Evolutionary conservation across 345 rosid genomes (phyloP).

Genomic region (Salix dunnii): DNA sequence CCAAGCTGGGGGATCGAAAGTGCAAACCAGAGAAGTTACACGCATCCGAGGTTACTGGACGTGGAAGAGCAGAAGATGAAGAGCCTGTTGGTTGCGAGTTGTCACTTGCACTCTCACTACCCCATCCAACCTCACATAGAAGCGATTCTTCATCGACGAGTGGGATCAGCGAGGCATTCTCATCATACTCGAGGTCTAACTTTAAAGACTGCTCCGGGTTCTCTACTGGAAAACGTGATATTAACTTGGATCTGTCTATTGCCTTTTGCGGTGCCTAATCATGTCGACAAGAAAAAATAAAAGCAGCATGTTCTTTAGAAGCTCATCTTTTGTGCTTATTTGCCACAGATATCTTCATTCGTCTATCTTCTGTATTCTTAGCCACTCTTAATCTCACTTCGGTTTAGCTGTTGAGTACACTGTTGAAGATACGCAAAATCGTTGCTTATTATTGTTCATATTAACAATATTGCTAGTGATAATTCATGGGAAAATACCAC

Average conservation of each 20-base stretch:
- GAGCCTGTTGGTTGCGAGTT: constrained; percentile 34
- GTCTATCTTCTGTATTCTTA: background rate
- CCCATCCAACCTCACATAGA: constrained; percentile 38
- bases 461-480: background rate
- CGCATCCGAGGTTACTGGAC: background rate
- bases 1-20: constrained; percentile 22
- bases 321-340: background rate
- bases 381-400: background rate
- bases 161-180: constrained; percentile 68
- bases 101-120: constrained; percentile 53
- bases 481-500: background rate
- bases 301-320: background rate
- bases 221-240: constrained; percentile 27
- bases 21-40: background rate
- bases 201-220: constrained; percentile 40
- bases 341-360: background rate
- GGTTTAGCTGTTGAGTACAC: background rate
- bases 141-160: constrained; percentile 52
- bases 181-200: constrained; percentile 38
- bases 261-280: constrained; percentile 58
- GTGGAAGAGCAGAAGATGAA: constrained; percentile 8
- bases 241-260: constrained; percentile 65
- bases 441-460: background rate
- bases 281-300: background rate
- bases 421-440: background rate